A percentile compares a stretch with the other conserved stretches of the same genome.
Evolutionary conservation across 257 asterid genomes (phyloP).

Genomic region (Nicotiana attenuata): DNA sequence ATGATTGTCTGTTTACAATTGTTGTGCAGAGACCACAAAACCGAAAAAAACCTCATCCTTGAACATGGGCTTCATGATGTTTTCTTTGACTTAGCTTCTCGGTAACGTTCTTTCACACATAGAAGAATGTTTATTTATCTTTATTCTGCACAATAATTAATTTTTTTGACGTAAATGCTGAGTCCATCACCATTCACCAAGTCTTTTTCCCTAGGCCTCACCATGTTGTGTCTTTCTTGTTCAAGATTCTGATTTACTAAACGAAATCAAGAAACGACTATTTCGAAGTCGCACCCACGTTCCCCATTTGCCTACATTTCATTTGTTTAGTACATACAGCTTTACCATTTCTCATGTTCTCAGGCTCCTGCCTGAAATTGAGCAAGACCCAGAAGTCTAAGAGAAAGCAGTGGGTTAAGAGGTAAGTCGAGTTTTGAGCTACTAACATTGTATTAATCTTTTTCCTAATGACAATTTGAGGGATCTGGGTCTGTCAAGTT

Average conservation of each 20-base stretch:
- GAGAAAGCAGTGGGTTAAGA: background rate
- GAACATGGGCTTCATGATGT: slow-evolving; percentile 32
- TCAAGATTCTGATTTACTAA: slow-evolving; percentile 13
- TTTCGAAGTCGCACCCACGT: slow-evolving; percentile 50
- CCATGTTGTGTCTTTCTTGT: background rate
- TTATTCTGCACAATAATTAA: slow-evolving; percentile 1
- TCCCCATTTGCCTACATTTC: slow-evolving; percentile 21
- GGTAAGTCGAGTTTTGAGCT: background rate
- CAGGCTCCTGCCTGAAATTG: slow-evolving; percentile 24
- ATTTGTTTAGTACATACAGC: slow-evolving; percentile 22
- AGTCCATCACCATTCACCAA: background rate
- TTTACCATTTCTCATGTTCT: slow-evolving; percentile 22
- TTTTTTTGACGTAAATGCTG: slow-evolving; percentile 6
- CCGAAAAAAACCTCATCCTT: background rate
- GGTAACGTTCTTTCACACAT: slow-evolving; percentile 20
- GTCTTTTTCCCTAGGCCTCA: background rate
- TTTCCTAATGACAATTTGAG: background rate
- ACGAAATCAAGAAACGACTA: slow-evolving; percentile 6
- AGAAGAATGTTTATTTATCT: background rate
- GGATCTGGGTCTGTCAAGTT: background rate
- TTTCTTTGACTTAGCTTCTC: slow-evolving; percentile 24
- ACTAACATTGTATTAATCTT: background rate
- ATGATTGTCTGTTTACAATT: background rate
- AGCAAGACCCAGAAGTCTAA: background rate
- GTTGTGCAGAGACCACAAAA: background rate